Conservation (phyloP, 2,329 filamentous ascomycete species). For the Aspergillus ochraceus region DNA sequence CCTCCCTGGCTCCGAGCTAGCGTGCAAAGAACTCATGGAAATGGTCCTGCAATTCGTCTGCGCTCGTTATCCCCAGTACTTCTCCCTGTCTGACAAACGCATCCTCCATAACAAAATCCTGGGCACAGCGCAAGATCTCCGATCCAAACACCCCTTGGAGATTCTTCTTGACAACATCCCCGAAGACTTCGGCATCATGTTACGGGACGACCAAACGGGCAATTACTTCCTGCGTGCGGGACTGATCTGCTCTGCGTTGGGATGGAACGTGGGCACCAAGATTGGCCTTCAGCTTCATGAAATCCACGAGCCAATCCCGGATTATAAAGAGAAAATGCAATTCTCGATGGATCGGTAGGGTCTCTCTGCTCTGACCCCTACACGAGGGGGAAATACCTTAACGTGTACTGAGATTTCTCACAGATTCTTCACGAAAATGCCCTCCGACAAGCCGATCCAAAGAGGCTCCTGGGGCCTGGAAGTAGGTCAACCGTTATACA, state of each 20-base stretch:
- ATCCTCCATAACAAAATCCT: conserved; percentile 70
- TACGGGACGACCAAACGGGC: conserved; percentile 70
- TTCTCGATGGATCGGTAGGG: conserved; percentile 79
- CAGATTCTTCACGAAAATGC: conserved; percentile 79
- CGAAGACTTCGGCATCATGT: conserved; percentile 78
- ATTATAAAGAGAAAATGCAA: conserved; percentile 85
- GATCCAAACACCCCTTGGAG: conserved; percentile 62
- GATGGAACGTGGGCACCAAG: conserved; percentile 76
- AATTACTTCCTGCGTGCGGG: conserved; percentile 74
- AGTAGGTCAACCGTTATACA: conserved; percentile 71
- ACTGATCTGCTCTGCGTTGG: conserved; percentile 74
- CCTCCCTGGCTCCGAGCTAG: conserved; percentile 74
- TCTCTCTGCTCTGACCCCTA: neutral
- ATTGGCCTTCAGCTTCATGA: conserved; percentile 68
- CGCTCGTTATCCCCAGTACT: conserved; percentile 73
- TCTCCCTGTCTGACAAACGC: conserved; percentile 57
- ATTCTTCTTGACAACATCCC: conserved; percentile 76
- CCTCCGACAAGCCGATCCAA: conserved; percentile 73
- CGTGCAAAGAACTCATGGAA: conserved; percentile 84
- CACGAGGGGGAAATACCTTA: too few species aligned
- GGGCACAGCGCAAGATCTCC: conserved; percentile 61
- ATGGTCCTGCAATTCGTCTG: conserved; percentile 80
- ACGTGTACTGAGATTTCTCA: neutral
- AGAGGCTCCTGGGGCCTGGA: conserved; percentile 83
- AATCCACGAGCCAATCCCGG: conserved; percentile 74